Evolutionary conservation across 139 green algal species (phyloP).

Genomic region (Closterium sp.): DNA sequence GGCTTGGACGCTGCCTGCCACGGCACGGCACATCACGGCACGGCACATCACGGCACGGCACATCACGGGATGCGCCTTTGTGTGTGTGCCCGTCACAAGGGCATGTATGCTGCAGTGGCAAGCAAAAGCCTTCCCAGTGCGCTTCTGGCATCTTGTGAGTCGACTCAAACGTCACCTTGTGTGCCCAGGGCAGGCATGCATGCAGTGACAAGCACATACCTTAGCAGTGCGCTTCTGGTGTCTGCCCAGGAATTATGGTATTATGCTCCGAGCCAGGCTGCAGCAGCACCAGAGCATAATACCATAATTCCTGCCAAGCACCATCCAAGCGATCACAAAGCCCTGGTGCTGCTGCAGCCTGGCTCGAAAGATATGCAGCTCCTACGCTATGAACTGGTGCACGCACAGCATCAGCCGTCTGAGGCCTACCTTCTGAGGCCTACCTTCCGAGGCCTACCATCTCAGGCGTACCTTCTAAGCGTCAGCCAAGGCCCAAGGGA

Average conservation of each 20-base stretch:
- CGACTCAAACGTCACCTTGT: background rate
- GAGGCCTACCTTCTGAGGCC: too few species aligned
- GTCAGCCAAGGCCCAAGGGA: too few species aligned
- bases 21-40: slow-evolving; percentile 5
- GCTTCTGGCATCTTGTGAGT: background rate
- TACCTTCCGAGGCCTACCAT: too few species aligned
- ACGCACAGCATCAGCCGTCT: slow-evolving; percentile 5
- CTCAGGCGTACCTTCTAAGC: too few species aligned
- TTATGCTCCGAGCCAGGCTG: too few species aligned
- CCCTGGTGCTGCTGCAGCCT: slow-evolving; percentile 6
- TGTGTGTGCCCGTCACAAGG: too few species aligned
- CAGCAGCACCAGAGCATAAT: too few species aligned
- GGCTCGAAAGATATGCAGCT: slow-evolving; percentile 27
- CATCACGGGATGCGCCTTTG: too few species aligned
- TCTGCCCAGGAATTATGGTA: slow-evolving; percentile 3
- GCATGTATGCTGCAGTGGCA: background rate
- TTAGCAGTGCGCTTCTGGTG: background rate
- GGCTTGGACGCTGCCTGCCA: background rate
- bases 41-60: too few species aligned
- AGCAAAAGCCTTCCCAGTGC: slow-evolving; percentile 8
- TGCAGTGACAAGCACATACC: too few species aligned
- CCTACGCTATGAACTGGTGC: slow-evolving; percentile 19
- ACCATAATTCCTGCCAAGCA: too few species aligned
- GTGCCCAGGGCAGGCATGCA: background rate
- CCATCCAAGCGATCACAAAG: slow-evolving; percentile 14